Percentiles rank a stretch among this genome's conserved stretches.
phyloP scores from a whole-genome alignment of 768 basidiomycete species.

The Cystofilobasidium bisporidii region DNA sequence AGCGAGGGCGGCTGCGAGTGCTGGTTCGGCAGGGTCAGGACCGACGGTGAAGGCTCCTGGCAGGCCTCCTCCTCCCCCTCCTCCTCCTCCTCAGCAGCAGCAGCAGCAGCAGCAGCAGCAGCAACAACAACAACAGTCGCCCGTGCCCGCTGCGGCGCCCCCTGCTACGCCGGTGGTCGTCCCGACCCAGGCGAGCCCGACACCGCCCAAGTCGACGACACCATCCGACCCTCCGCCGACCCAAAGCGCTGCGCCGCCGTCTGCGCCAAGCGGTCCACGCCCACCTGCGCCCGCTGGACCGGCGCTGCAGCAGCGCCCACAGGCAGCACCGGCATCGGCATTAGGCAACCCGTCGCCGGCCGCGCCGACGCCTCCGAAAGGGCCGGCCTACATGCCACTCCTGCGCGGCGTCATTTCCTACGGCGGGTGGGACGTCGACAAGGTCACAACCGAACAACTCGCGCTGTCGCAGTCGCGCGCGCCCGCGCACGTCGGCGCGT shows the following conservation, averaged over 20 bases:
- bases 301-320: too few relatives aligned
- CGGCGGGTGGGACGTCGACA: conserved; percentile 70
- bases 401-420: conserved; percentile 62
- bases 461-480: conserved; percentile 37
- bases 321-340: too few relatives aligned
- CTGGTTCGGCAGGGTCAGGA: too few relatives aligned
- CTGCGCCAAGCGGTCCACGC: background rate
- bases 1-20: background rate
- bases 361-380: background rate
- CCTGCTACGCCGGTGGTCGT: background rate
- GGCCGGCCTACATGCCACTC: conserved; percentile 64
- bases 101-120: background rate
- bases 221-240: background rate
- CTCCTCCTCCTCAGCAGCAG: background rate
- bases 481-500: conserved; percentile 45
- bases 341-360: too few relatives aligned
- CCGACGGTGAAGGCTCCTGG: too few relatives aligned
- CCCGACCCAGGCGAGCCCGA: background rate
- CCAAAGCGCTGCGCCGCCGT: too few relatives aligned
- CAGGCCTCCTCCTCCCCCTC: too few relatives aligned
- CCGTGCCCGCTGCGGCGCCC: background rate
- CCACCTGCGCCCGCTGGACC: too few relatives aligned
- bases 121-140: background rate
- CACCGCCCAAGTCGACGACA: background rate
- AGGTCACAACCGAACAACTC: conserved; percentile 55